Conservation (phyloP, 257 asterid species). For the Orobanche coerulescens region DNA sequence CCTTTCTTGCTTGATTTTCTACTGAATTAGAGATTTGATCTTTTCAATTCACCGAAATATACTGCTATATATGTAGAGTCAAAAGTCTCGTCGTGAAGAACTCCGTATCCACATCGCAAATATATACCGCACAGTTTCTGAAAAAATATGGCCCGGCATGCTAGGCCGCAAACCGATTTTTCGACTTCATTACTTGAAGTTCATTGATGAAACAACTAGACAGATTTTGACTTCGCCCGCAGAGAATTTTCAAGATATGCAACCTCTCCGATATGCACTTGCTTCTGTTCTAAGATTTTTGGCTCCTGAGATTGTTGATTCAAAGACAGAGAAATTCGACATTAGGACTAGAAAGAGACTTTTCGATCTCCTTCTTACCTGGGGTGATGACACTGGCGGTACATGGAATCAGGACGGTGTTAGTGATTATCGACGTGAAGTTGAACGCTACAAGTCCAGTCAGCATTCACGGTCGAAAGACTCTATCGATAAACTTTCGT, state of each 20-base stretch:
- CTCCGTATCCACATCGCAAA: conserved; percentile 81
- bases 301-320: conserved; percentile 98
- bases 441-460: conserved; percentile 91
- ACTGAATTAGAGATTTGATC: conserved; percentile 16
- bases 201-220: conserved; percentile 85
- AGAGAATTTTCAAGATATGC: conserved; percentile 89
- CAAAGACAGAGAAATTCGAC: conserved; percentile 93
- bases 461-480: conserved; percentile 96
- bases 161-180: conserved; percentile 87
- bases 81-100: conserved; percentile 95
- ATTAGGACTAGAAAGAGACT: conserved; percentile 85
- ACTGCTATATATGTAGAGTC: conserved; percentile 53
- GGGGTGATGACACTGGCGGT: conserved; percentile 91
- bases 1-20: background rate
- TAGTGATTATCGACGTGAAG: conserved; percentile 94
- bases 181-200: conserved; percentile 93
- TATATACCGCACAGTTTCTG: conserved; percentile 86
- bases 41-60: conserved; percentile 10
- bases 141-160: conserved; percentile 98
- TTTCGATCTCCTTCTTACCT: conserved; percentile 85
- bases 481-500: conserved; percentile 86
- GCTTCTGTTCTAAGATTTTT: conserved; percentile 87
- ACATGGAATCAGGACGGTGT: conserved; percentile 94
- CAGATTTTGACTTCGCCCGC: conserved; percentile 62
- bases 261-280: conserved; percentile 88